Evolutionary conservation across 2,329 filamentous ascomycete species (phyloP), one percentile per base, ranked within the genome.

Genomic region (Sarocladiaceae sp.): DNA sequence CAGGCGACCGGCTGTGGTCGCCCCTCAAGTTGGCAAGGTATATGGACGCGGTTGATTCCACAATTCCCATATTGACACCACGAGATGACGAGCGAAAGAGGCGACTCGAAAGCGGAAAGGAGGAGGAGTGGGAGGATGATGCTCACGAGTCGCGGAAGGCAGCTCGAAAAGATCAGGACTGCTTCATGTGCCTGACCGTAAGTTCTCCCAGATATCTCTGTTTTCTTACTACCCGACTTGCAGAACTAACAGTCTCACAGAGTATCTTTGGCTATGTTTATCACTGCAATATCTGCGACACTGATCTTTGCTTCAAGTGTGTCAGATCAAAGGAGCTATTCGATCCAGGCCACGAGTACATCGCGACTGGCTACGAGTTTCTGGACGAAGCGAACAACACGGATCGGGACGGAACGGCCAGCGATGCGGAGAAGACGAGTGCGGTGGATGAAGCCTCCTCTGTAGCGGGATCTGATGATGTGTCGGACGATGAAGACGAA

Each of bases 271-370:
- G 39, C 26, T 29, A 20, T 16, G 26, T 16, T 19, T 42, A 29
- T 21, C 15, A 15, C 4, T 42, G 39, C 18, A n/a, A 23, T 3
- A 32, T 16, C 23, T 32, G 23, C 24, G 39, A 32, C 15, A 11
- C 31, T 11, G 3, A 29, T n/a, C 39, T 42, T 11, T 42, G 39
- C 26, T 42, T 29, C 39, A 42, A 42, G 18, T 42, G 39, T 18
- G 18, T 20, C 16, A 7, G 39, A 19, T 42, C 39, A 6, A 29
- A n/a, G 26, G 24, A 32, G n/a, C 20, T 31, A 4, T 31, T 42
- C 15, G 23, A 31, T n/a, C 39, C 39, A 6, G 39, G 26, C 18
- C 39, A 42, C 26, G 39, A 42, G 4, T 42, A 32, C 15, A 24
- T 24, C 21, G 18, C 19, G 23, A 32, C 24, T 5, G 39, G 39